Percentiles rank a stretch among this genome's conserved stretches.
Evolutionary conservation across 768 basidiomycete genomes (phyloP).

Genomic region (Sarcodon aspratus): DNA sequence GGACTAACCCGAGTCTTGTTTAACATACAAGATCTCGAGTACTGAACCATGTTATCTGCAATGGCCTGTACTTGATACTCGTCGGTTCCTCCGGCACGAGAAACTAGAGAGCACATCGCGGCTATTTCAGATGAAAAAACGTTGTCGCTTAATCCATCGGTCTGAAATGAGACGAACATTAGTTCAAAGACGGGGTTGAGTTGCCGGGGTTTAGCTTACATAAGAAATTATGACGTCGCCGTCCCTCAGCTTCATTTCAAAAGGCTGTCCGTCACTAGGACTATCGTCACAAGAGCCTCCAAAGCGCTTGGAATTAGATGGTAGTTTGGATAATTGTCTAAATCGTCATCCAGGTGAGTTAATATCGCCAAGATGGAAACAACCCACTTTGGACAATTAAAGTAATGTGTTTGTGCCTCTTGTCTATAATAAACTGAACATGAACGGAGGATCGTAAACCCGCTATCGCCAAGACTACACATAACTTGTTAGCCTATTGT

Average conservation of each 20-base stretch:
- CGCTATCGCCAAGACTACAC: slow-evolving; percentile 67
- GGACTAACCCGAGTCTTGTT: slow-evolving; percentile 56
- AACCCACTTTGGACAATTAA: slow-evolving; percentile 36
- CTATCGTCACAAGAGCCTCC: slow-evolving; percentile 20
- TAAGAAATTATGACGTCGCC: slow-evolving; percentile 42
- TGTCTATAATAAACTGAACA: slow-evolving; percentile 46
- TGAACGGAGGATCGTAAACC: slow-evolving; percentile 60
- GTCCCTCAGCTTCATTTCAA: slow-evolving; percentile 36
- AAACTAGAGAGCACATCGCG: slow-evolving; percentile 56
- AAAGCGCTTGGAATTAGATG: slow-evolving; percentile 10
- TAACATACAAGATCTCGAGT: slow-evolving; percentile 60
- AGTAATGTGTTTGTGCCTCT: slow-evolving; percentile 29
- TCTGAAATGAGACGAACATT: slow-evolving; percentile 20
- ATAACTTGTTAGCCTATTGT: slow-evolving; percentile 2
- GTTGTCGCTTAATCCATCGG: slow-evolving; percentile 45
- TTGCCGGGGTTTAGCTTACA: slow-evolving; percentile 18
- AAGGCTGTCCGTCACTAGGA: slow-evolving; percentile 30
- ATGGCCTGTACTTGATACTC: slow-evolving; percentile 55
- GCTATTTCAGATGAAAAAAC: slow-evolving; percentile 60
- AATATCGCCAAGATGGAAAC: slow-evolving; percentile 3
- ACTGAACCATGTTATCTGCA: slow-evolving; percentile 62
- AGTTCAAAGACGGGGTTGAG: neutral
- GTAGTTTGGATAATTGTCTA: slow-evolving; percentile 27
- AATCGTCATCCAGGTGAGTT: neutral
- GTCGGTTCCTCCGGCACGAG: slow-evolving; percentile 35